A percentile compares a stretch with the other conserved stretches of the same genome.
Conservation (phyloP, 768 basidiomycete species). For the Trametes villosa region DNA sequence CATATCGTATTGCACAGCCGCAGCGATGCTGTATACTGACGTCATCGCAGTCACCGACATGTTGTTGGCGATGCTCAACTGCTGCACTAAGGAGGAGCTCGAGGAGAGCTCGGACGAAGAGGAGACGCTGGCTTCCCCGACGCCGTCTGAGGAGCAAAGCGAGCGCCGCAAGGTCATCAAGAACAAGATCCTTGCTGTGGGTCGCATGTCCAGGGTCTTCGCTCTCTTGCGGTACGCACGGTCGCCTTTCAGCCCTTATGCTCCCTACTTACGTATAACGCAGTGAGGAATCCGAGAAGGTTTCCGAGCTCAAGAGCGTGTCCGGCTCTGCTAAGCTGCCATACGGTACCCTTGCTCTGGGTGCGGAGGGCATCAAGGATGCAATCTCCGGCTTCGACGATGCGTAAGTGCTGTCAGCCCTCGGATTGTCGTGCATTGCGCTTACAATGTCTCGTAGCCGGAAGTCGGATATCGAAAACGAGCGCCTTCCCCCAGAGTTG, state of each 20-base stretch:
- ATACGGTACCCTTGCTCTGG: slow-evolving; percentile 81
- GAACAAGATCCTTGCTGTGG: slow-evolving; percentile 98
- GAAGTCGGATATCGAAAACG: slow-evolving; percentile 98
- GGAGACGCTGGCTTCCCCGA: slow-evolving; percentile 42
- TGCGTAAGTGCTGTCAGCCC: slow-evolving; percentile 65
- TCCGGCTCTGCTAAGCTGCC: slow-evolving; percentile 79
- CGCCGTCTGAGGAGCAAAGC: slow-evolving; percentile 47
- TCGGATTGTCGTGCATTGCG: neutral
- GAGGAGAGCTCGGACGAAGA: slow-evolving; percentile 72
- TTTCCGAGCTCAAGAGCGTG: slow-evolving; percentile 94
- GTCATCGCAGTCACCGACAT: slow-evolving; percentile 86
- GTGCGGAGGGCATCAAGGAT: slow-evolving; percentile 93
- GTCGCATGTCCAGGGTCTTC: slow-evolving; percentile 95
- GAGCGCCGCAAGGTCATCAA: slow-evolving; percentile 93
- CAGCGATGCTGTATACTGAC: neutral
- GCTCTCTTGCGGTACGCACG: slow-evolving; percentile 90
- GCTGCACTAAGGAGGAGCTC: slow-evolving; percentile 96
- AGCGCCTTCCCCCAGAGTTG: slow-evolving; percentile 94
- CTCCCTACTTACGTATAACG: neutral
- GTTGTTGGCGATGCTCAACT: slow-evolving; percentile 96
- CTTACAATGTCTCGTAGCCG: slow-evolving; percentile 53
- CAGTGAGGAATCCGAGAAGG: slow-evolving; percentile 97
- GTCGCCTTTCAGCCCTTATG: neutral
- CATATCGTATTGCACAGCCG: no score
- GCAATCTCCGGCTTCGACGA: slow-evolving; percentile 93